phyloP scores from a whole-genome alignment of 345 rosid genomes.

The Citropsis articulata region DNA sequence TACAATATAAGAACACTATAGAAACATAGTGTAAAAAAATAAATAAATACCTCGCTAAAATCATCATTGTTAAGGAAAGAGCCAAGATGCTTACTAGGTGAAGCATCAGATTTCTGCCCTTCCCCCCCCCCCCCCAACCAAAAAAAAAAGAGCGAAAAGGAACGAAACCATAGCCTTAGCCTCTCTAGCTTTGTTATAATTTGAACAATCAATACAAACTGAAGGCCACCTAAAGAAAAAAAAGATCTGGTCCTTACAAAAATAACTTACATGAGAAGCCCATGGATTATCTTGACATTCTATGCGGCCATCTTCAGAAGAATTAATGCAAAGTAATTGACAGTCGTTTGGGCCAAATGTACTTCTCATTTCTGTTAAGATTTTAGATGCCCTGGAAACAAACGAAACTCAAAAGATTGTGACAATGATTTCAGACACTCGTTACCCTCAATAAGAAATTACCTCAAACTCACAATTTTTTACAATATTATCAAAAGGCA shows the following conservation, averaged over 20 bases:
- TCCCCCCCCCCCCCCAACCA: background rate
- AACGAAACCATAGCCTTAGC: slow-evolving; percentile 16
- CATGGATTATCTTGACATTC: slow-evolving; percentile 71
- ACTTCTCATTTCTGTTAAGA: slow-evolving; percentile 81
- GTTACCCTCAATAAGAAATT: background rate
- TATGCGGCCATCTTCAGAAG: slow-evolving; percentile 66
- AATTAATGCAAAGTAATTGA: slow-evolving; percentile 82
- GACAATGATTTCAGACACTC: slow-evolving; percentile 13
- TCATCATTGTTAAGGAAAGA: slow-evolving; percentile 74
- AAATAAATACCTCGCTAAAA: slow-evolving; percentile 54
- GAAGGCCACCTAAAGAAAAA: background rate
- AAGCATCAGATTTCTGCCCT: slow-evolving; percentile 61
- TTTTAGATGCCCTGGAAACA: slow-evolving; percentile 68
- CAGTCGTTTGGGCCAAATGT: slow-evolving; percentile 78
- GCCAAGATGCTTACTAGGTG: slow-evolving; percentile 53
- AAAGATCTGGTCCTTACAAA: slow-evolving; percentile 16
- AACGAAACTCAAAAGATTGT: slow-evolving; percentile 20
- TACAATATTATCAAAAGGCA: background rate
- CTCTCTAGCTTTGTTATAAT: slow-evolving; percentile 12
- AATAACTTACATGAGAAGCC: slow-evolving; percentile 59
- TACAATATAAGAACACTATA: slow-evolving; percentile 3
- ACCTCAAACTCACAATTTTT: background rate
- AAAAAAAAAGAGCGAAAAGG: slow-evolving; percentile 27
- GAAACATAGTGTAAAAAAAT: slow-evolving; percentile 6
- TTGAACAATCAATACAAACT: slow-evolving; percentile 4